Percentiles rank a stretch among this genome's conserved stretches.
phyloP scores from a whole-genome alignment of 495 filamentous ascomycete genomes.

The Umbilicaria muhlenbergii region DNA sequence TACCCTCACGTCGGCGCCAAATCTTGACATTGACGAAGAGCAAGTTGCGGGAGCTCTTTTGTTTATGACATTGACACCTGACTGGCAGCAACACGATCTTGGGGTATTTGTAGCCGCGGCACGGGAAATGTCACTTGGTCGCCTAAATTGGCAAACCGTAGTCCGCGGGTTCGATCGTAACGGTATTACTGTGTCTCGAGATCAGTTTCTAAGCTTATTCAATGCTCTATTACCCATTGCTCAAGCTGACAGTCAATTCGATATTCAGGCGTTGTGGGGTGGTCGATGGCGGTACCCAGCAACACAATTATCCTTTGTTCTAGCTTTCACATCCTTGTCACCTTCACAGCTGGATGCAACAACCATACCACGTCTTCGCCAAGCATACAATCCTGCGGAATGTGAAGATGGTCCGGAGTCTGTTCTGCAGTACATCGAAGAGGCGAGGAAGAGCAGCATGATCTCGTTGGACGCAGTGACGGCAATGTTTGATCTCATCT shows the following conservation, averaged over 20 bases:
- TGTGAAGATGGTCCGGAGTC: constrained; percentile 57
- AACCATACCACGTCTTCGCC: constrained; percentile 63
- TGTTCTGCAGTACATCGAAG: constrained; percentile 52
- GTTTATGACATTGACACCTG: constrained; percentile 61
- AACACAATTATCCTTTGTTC: constrained; percentile 80
- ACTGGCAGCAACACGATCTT: constrained; percentile 51
- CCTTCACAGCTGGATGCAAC: constrained; percentile 65
- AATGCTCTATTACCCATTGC: constrained; percentile 57
- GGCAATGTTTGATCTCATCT: constrained; percentile 56
- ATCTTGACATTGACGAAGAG: constrained; percentile 58
- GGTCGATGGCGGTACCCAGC: constrained; percentile 74
- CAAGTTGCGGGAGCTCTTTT: constrained; percentile 71
- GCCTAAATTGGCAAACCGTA: constrained; percentile 69
- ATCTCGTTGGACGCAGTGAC: constrained; percentile 77
- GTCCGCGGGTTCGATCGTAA: constrained; percentile 73
- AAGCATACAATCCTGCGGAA: constrained; percentile 60
- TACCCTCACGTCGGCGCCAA: constrained; percentile 47
- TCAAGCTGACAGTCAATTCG: constrained; percentile 40
- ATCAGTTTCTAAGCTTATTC: constrained; percentile 70
- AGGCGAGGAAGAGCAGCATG: constrained; percentile 69
- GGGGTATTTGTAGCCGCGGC: constrained; percentile 55
- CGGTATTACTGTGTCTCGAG: constrained; percentile 52
- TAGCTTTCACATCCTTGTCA: constrained; percentile 55
- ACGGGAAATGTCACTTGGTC: constrained; percentile 33
- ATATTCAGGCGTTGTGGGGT: constrained; percentile 81